These are phyloP conservation scores for Solanum peruvianum DNA, from an alignment of 257 asterid genomes.

Conservation along the genomic window DNA sequence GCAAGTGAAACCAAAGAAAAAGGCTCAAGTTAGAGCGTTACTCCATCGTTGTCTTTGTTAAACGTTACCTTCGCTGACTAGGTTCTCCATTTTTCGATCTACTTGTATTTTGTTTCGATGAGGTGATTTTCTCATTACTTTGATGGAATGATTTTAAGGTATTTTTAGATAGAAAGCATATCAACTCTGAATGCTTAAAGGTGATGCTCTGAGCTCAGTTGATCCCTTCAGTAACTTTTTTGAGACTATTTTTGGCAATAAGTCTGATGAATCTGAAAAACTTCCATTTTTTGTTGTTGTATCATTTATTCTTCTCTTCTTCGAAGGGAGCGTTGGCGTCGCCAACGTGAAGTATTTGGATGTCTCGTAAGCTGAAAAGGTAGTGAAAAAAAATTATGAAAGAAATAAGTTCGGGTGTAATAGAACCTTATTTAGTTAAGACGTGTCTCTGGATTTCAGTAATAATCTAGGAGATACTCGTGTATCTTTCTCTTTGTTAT, in stretches of 20 bases:
- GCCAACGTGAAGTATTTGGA: too few relatives aligned
- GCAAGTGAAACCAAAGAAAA: slow-evolving; percentile 33
- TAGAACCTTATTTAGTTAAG: too few relatives aligned
- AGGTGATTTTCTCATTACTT: not conserved
- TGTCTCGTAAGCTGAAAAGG: too few relatives aligned
- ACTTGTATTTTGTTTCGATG: not conserved
- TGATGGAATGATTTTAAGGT: not conserved
- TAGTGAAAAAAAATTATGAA: too few relatives aligned
- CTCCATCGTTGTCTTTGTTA: not conserved
- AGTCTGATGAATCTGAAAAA: not conserved
- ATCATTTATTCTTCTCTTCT: not conserved
- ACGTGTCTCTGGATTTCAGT: too few relatives aligned
- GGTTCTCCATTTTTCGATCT: not conserved
- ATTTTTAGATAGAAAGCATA: not conserved
- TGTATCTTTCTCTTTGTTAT: too few relatives aligned
- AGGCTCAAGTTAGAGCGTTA: not conserved
- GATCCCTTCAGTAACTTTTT: not conserved
- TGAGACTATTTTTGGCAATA: not conserved
- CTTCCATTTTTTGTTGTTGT: not conserved
- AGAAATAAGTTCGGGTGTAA: too few relatives aligned
- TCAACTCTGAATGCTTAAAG: not conserved
- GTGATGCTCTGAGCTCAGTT: not conserved
- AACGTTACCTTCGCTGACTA: not conserved
- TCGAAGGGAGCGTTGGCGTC: not conserved
- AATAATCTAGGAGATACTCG: too few relatives aligned